Evolutionary conservation across 192 early-diverging fungal species (phyloP), one percentile per base, ranked within the genome.

Genomic region (Rhizophagus prolifer): DNA sequence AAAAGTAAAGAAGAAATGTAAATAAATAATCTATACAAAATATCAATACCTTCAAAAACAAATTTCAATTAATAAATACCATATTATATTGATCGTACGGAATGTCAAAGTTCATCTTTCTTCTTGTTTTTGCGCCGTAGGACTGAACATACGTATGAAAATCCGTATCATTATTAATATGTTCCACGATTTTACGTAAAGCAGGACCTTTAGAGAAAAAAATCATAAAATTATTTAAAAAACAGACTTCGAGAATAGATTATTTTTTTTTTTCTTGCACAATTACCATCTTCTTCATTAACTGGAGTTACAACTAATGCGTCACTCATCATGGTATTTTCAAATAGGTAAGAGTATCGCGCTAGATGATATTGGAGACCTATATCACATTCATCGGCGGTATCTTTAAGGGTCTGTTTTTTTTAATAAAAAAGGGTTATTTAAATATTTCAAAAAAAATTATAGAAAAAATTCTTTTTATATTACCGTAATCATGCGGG

Each of bases 311-410:
- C 46, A 30, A 81, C 66, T 7, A 80, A 54, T 30, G 79, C 83
- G 23, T 85, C 83, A 74, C 77, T 79, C 81, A 92, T 85, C 58
- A 96, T 81, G 1, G 91, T 85, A 41, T 90, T 84, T 79, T 97
- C 97, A 78, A 91, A 92, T 7, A 89, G 87, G 77, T 91, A 91
- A 16, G 92, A 88, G 74, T 96, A 96, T 68, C 92, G 91, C 50
- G 88, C 86, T 77, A 96, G 76, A 50, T 93, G 90, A 75, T 91
- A 92, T 78, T 93, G 92, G 8, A 97, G 80, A 8, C 92, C 91
- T 62, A 91, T 80, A 79, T 95, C 93, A 67, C 93, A 92, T 74
- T 96, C 93, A 76, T 96, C 95, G 58, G 91, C 91, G 2, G 93
- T 90, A 7, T 92, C 91, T 85, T 96, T 94, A 10, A 95, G 85